Evolutionary conservation across 2,329 filamentous ascomycete genomes (phyloP), one percentile per base, ranked within the genome.

Genomic region (Elsinoe perseae): DNA sequence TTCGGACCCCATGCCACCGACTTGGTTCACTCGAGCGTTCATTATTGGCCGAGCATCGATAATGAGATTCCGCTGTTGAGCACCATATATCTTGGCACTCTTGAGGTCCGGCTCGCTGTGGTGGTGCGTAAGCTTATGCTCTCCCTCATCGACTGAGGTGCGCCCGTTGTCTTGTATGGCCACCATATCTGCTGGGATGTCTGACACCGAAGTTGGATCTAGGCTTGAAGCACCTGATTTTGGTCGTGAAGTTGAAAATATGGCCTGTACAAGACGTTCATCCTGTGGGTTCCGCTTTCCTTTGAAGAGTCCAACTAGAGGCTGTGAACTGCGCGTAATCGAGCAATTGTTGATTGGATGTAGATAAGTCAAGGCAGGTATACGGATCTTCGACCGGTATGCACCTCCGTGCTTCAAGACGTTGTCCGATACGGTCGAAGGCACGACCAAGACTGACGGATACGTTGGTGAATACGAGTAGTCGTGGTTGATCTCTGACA

Each of bases 261-360:
- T 97, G 3, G 93, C 89, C 20, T 88, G 86, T 18, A 98, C 85
- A 3, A 98, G 81, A 64, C 90, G 89, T 72, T 98, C 93, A 67
- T 98, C 93, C 69, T 98, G 93, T 28, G 95, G 88, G 65, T 91
- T 97, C 42, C 92, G 84, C 66, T 95, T 93, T 20, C 64, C 64
- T 60, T 87, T 83, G 50, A 87, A 83, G 21, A 97, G 81, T 12
- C 93, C 93, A 1, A 92, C 87, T 57, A 92, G 77, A 0, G 93
- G 93, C 68, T 98, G 93, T 2, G 92, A 95, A 67, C 90, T 95
- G 67, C 93, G 81, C 1, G 92, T 96, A 61, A 98, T 95, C 21
- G 91, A 93, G 70, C 93, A 97, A 69, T 95, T 95, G 69, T 97
- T 98, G 64, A 96, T 79, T 0, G 89, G 89, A 70, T 98, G 93